Conservation (phyloP, 306 rosid species). For the Fragaria iinumae region DNA sequence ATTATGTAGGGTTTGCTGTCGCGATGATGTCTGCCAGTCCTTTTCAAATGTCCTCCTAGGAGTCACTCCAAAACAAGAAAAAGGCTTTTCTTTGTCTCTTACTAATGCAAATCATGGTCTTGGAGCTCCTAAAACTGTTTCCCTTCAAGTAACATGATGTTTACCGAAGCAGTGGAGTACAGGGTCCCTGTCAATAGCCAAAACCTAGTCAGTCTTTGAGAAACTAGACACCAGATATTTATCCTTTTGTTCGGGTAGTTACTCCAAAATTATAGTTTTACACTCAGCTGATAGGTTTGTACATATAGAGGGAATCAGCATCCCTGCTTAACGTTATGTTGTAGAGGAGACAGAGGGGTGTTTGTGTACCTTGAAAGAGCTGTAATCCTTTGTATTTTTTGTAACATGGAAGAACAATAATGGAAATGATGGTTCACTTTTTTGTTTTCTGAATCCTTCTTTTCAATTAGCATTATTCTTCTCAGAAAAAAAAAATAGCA, state of each 20-base stretch:
- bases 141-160: slow-evolving; percentile 22
- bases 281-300: slow-evolving; percentile 19
- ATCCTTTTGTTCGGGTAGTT: not conserved
- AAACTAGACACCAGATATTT: not conserved
- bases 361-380: slow-evolving; percentile 7
- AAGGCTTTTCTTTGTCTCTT: slow-evolving; percentile 10
- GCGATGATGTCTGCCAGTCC: slow-evolving; percentile 29
- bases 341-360: slow-evolving; percentile 13
- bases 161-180: slow-evolving; percentile 16
- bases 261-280: slow-evolving; percentile 7
- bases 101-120: slow-evolving; percentile 24
- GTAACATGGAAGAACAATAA: slow-evolving; percentile 2
- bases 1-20: slow-evolving; percentile 24
- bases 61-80: slow-evolving; percentile 9
- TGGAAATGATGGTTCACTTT: not conserved
- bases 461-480: too few relatives aligned
- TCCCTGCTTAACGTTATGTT: slow-evolving; percentile 10
- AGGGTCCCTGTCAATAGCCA: slow-evolving; percentile 29
- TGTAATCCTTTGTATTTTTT: slow-evolving; percentile 23
- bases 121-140: slow-evolving; percentile 22
- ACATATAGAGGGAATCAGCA: slow-evolving; percentile 29
- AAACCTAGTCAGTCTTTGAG: slow-evolving; percentile 13
- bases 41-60: slow-evolving; percentile 17
- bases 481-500: too few relatives aligned
- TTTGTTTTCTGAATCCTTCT: not conserved